These are phyloP conservation scores for Mollisia scopiformis DNA, from an alignment of 2,329 filamentous ascomycete species.

Conservation along the genomic window DNA sequence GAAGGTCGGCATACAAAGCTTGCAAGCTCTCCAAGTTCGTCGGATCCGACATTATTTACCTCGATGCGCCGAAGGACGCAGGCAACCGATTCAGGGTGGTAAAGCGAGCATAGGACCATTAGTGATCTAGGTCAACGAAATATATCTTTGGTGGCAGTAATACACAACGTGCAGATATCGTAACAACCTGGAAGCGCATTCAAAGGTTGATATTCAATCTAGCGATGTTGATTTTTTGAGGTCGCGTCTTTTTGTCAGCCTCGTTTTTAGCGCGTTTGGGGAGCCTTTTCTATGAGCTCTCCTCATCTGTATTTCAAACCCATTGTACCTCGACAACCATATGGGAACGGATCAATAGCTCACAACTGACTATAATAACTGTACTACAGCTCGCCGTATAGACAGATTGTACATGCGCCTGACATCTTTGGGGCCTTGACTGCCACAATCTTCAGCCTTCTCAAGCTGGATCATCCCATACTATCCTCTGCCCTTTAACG, in stretches of 20 bases:
- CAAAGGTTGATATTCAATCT: conserved; percentile 1
- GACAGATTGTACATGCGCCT: not conserved
- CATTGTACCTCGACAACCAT: not conserved
- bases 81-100: conserved; percentile 10
- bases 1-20: conserved; percentile 83
- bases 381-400: not conserved
- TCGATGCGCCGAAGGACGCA: conserved; percentile 29
- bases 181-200: not conserved
- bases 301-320: not conserved
- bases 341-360: not conserved
- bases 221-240: not conserved
- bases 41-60: conserved; percentile 66
- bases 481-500: not conserved
- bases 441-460: not conserved
- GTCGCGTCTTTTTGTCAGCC: not conserved
- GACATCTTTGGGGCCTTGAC: not conserved
- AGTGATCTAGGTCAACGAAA: conserved; percentile 6
- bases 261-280: not conserved
- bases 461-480: not conserved
- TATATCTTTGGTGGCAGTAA: not conserved
- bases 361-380: not conserved
- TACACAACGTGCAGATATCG: not conserved
- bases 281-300: not conserved
- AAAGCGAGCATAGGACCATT: conserved; percentile 20
- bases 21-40: conserved; percentile 77